Percentiles rank a stretch among this genome's conserved stretches.
phyloP scores from a whole-genome alignment of 805 yeast species.

The Saturnispora ahearnii region DNA sequence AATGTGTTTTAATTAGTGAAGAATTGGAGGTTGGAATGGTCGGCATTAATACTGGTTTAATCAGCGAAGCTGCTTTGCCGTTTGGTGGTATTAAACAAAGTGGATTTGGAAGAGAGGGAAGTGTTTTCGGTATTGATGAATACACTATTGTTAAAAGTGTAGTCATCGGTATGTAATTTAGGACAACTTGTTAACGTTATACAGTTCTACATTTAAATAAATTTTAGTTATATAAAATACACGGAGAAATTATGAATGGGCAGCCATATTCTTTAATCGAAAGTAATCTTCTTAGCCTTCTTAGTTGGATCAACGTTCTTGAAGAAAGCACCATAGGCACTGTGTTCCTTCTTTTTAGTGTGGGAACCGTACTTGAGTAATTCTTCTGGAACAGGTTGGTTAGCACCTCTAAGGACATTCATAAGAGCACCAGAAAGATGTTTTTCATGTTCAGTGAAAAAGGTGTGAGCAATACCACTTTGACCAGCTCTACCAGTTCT shows the following conservation, averaged over 20 bases:
- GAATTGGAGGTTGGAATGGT: conserved; percentile 72
- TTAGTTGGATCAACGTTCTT: conserved; percentile 83
- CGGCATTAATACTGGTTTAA: conserved; percentile 67
- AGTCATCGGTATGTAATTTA: conserved; percentile 31
- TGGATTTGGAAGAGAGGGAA: conserved; percentile 76
- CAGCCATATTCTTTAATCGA: conserved; percentile 33
- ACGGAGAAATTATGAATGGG: background rate
- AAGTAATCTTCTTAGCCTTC: conserved; percentile 85
- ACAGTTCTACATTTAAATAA: background rate
- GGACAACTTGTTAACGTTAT: background rate
- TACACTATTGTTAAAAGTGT: conserved; percentile 56
- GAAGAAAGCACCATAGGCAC: conserved; percentile 97
- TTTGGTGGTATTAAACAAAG: conserved; percentile 75
- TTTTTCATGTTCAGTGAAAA: conserved; percentile 94
- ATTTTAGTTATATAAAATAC: background rate
- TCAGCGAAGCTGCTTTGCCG: conserved; percentile 61
- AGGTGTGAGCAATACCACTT: conserved; percentile 88
- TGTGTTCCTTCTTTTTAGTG: conserved; percentile 94
- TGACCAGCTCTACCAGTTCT: conserved; percentile 96
- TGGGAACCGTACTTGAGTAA: conserved; percentile 93
- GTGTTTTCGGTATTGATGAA: conserved; percentile 63
- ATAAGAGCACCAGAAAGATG: conserved; percentile 91
- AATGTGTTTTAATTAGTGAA: conserved; percentile 55
- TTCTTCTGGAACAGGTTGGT: conserved; percentile 93
- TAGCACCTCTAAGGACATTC: conserved; percentile 87